Conservation (phyloP, 2,329 filamentous ascomycete genomes). For the Akanthomyces dipterigenus region DNA sequence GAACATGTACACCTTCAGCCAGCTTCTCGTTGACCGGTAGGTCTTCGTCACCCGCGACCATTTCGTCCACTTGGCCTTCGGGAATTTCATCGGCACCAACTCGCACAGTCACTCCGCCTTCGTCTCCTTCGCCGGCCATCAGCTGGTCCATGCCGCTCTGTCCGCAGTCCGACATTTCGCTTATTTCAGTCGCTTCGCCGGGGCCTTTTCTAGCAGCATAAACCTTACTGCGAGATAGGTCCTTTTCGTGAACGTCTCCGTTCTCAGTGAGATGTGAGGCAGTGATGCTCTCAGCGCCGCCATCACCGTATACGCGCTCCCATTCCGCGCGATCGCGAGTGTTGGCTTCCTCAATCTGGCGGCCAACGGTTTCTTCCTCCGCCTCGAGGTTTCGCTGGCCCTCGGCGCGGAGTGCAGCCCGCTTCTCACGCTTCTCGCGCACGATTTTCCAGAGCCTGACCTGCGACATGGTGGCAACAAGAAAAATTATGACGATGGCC, state of each 20-base stretch:
- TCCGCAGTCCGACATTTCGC: constrained; percentile 36
- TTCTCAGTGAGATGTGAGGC: constrained; percentile 44
- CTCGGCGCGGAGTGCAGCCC: constrained; percentile 42
- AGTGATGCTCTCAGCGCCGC: constrained; percentile 29
- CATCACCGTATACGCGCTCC: constrained; percentile 71
- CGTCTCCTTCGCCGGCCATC: constrained; percentile 35
- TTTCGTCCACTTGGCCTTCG: constrained; percentile 19
- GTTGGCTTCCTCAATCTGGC: constrained; percentile 56
- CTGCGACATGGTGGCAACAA: constrained; percentile 76
- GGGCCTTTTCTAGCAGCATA: constrained; percentile 29
- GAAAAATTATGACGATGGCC: constrained; percentile 64
- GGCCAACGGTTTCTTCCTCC: constrained; percentile 65
- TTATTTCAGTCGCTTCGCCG: constrained; percentile 48
- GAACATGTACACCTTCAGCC: constrained; percentile 9
- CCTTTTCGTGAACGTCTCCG: constrained; percentile 44
- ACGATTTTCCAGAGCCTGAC: constrained; percentile 80
- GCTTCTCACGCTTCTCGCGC: constrained; percentile 51
- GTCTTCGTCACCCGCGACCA: constrained; percentile 20
- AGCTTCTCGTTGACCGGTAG: constrained; percentile 25
- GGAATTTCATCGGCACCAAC: constrained; percentile 43
- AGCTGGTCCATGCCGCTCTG: constrained; percentile 28
- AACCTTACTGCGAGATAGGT: constrained; percentile 26
- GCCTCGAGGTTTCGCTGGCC: constrained; percentile 48
- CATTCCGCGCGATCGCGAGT: constrained; percentile 59
- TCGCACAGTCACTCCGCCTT: constrained; percentile 45